Evolutionary conservation across 371 early-diverging fungal genomes (phyloP).

Genomic region (Entomophthora muscae): DNA sequence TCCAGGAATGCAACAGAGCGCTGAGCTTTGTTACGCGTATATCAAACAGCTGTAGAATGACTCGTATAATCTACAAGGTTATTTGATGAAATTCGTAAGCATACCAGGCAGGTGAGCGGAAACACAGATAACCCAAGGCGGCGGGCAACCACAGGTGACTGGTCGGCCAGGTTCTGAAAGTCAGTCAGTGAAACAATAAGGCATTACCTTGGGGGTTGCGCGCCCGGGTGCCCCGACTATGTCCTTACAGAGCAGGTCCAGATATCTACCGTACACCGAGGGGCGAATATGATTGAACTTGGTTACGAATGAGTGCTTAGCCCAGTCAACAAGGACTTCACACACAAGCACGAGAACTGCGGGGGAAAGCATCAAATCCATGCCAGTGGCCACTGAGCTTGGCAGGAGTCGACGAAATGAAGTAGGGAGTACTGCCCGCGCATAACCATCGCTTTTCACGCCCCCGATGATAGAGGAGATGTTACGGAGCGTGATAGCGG

Average conservation of each 20-base stretch:
- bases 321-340: conserved; percentile 90
- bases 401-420: conserved; percentile 41
- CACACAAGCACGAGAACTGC: conserved; percentile 67
- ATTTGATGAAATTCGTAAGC: conserved; percentile 11
- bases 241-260: conserved; percentile 76
- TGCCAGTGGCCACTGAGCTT: conserved; percentile 12
- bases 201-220: neutral
- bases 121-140: conserved; percentile 81
- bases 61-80: conserved; percentile 24
- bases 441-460: neutral
- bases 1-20: neutral
- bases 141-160: conserved; percentile 71
- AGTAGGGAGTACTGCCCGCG: conserved; percentile 23
- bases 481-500: conserved; percentile 77
- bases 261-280: conserved; percentile 65
- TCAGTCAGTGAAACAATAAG: neutral
- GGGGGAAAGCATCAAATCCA: conserved; percentile 38
- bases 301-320: conserved; percentile 94
- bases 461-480: conserved; percentile 20
- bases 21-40: conserved; percentile 14
- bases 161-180: conserved; percentile 41
- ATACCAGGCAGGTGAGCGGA: conserved; percentile 73
- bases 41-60: conserved; percentile 45
- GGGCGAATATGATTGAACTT: conserved; percentile 91
- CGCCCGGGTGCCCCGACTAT: conserved; percentile 27